Evolutionary conservation across 2,329 filamentous ascomycete genomes (phyloP).

Genomic region (Penicillium sp.): DNA sequence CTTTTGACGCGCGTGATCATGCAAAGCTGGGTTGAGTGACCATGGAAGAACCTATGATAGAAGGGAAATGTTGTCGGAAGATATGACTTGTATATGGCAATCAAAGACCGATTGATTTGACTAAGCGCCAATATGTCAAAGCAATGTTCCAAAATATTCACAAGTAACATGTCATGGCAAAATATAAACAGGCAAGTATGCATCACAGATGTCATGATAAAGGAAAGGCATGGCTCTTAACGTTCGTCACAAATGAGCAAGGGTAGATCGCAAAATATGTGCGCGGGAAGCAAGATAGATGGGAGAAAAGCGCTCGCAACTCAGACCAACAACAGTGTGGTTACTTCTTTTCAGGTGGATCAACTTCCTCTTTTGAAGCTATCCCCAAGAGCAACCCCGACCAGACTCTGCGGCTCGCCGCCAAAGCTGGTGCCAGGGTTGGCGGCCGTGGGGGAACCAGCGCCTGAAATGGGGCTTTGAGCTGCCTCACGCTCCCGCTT

Average conservation of each 20-base stretch:
- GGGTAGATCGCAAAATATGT: not conserved
- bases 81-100: not conserved
- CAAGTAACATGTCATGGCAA: not conserved
- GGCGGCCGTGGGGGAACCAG: slow-evolving; percentile 16
- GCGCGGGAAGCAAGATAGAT: not conserved
- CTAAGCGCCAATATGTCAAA: not conserved
- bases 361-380: slow-evolving; percentile 28
- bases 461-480: slow-evolving; percentile 27
- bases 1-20: too few relatives aligned
- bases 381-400: slow-evolving; percentile 40
- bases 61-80: not conserved
- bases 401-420: slow-evolving; percentile 38
- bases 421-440: slow-evolving; percentile 26
- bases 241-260: slow-evolving; percentile 2
- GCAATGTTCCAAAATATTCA: not conserved
- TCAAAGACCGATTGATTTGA: not conserved
- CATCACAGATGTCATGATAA: not conserved
- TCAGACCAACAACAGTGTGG: not conserved
- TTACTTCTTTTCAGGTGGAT: not conserved
- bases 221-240: slow-evolving; percentile 5
- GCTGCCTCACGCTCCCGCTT: slow-evolving; percentile 60
- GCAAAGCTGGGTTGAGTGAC: too few relatives aligned
- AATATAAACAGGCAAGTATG: not conserved
- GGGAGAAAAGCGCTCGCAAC: not conserved
- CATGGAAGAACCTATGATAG: not conserved